A percentile compares a stretch with the other conserved stretches of the same genome.
Evolutionary conservation across 148 eudicot genomes (phyloP).

Genomic region (Rhododendron simsii): DNA sequence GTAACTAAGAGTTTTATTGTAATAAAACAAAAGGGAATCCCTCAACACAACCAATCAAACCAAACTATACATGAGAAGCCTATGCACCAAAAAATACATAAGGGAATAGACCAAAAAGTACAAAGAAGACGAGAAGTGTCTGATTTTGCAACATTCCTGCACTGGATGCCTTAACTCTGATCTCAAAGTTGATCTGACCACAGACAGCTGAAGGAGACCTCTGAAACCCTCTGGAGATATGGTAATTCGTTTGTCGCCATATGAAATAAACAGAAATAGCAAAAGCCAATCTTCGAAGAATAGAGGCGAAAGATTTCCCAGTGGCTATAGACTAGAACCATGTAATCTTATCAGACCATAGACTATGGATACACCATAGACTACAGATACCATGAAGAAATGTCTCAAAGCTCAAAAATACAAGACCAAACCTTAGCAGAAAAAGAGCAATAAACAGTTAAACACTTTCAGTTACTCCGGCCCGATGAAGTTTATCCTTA

Average conservation of each 20-base stretch:
- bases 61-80: not conserved
- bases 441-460: not conserved
- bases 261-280: not conserved
- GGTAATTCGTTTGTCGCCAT: not conserved
- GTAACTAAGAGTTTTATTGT: not conserved
- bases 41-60: not conserved
- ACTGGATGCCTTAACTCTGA: not conserved
- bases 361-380: not conserved
- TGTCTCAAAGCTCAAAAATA: not conserved
- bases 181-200: not conserved
- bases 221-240: not conserved
- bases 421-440: not conserved
- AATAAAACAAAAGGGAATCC: not conserved
- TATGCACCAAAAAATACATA: not conserved
- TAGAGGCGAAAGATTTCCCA: not conserved
- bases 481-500: not conserved
- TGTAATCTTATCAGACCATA: not conserved
- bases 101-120: not conserved
- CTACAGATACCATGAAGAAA: not conserved
- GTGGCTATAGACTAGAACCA: not conserved
- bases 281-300: not conserved
- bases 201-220: not conserved
- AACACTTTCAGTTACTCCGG: not conserved
- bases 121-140: not conserved
- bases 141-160: not conserved